Conservation (phyloP, 108 stramenopile species). For the Licmophora abbreviata region DNA sequence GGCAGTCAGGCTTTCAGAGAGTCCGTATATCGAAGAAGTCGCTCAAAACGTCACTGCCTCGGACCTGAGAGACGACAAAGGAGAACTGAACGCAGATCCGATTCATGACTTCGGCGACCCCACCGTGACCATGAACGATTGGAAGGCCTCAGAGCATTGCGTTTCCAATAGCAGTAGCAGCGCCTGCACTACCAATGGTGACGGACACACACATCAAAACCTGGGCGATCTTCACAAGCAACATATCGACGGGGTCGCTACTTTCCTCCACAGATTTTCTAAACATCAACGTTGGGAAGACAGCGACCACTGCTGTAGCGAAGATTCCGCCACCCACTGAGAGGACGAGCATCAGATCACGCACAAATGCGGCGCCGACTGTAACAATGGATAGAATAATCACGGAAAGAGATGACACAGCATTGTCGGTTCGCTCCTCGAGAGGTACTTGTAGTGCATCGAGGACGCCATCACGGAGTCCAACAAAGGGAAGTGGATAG, state of each 20-base stretch:
- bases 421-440: constrained; percentile 4
- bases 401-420: background rate
- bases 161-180: no score
- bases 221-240: no score
- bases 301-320: constrained; percentile 72
- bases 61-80: no score
- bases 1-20: no score
- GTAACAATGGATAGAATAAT: constrained; percentile 16
- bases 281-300: constrained; percentile 82
- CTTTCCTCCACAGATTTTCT: constrained; percentile 10
- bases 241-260: constrained; percentile 2
- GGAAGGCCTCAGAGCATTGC: no score
- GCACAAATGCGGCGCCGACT: constrained; percentile 30
- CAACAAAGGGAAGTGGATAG: constrained; percentile 45
- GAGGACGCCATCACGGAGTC: constrained; percentile 65
- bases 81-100: no score
- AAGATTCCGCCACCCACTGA: constrained; percentile 77
- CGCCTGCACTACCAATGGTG: no score
- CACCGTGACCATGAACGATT: no score
- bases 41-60: no score
- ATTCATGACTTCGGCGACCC: no score
- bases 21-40: no score
- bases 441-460: constrained; percentile 48
- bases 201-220: no score
- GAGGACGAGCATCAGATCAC: constrained; percentile 49